Conservation (phyloP, 139 green algal species). For the Dunaliella primolecta region DNA sequence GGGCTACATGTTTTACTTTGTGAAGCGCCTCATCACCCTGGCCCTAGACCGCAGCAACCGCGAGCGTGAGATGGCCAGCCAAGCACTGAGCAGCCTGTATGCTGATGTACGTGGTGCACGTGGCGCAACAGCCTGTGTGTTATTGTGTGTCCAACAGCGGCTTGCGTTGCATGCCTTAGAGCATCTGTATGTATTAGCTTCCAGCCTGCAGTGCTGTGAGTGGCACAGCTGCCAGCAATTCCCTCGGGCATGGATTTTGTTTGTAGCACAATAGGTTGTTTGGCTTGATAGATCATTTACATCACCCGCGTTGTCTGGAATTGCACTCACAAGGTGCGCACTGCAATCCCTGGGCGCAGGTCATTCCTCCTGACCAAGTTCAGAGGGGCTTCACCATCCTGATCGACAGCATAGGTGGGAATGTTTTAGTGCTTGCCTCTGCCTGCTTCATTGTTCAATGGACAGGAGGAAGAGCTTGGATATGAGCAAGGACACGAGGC, state of each 20-base stretch:
- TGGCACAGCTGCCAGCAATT: too few species aligned
- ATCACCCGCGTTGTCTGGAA: too few species aligned
- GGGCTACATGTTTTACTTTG: constrained; percentile 76
- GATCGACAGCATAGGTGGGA: constrained; percentile 53
- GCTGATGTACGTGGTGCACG: constrained; percentile 47
- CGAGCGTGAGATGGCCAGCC: constrained; percentile 88
- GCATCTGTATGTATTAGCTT: too few species aligned
- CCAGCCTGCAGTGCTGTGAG: too few species aligned
- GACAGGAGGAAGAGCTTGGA: too few species aligned
- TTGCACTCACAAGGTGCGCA: not conserved
- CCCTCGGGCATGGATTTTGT: too few species aligned
- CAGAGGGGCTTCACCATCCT: constrained; percentile 65
- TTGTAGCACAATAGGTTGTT: too few species aligned
- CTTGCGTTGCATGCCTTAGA: too few species aligned
- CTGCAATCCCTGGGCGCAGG: constrained; percentile 26
- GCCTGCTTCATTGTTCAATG: too few species aligned
- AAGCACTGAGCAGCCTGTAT: constrained; percentile 84
- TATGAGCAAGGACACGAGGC: too few species aligned
- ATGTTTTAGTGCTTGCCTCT: too few species aligned
- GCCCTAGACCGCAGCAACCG: constrained; percentile 83
- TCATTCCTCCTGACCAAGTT: constrained; percentile 49
- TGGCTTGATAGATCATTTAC: too few species aligned
- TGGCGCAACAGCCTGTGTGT: not conserved
- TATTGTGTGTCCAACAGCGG: not conserved
- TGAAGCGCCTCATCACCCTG: constrained; percentile 79